Evolutionary conservation across 768 basidiomycete genomes (phyloP), one percentile per base, ranked within the genome.

Genomic region (Stropharia rugosoannulata): DNA sequence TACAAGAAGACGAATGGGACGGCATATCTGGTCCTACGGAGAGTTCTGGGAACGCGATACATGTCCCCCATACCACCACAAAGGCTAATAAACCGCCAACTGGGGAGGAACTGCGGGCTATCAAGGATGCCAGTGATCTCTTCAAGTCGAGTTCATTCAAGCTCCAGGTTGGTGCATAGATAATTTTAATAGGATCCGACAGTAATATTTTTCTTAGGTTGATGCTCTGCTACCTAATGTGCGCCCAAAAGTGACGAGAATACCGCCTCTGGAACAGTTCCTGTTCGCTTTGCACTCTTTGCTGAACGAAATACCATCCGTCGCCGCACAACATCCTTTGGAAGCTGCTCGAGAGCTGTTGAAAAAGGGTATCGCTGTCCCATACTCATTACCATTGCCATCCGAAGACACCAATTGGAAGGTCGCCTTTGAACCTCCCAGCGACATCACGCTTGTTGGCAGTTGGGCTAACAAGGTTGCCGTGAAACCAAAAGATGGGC

Each of bases 381-480:
- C 90, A 0, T 91, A 87, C 64, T 79, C 84, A 1, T 64, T 79
- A 0, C 93, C 93, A 0, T 73, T 82, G 19, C 92, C 91, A 0
- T 78, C 84, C 0, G 82, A 88, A 66, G 89, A 91, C 36, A 85
- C 86, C 0, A 93, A 95, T 54, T 97, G 94, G 94, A 93, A 85
- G 49, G 86, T 97, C 18, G 79, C 84, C 0, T 97, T 90, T 63
- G 84, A 89, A 59, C 80, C 77, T 42, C 95, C 95, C 1, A 77
- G 73, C 22, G 90, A 93, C 55, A 82, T 96, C 16, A 76, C 83
- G 5, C 70, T 98, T 3, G 85, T 87, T 1, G 95, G 95, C 11
- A 93, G 91, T 61, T 98, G 94, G 93, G 82, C 86, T 0, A 89
- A 90, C 57, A 84, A 86, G 62, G 75, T 87, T 9, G 77, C 81